Conservation (phyloP, 495 filamentous ascomycete species). For the Bacidia rubella region DNA sequence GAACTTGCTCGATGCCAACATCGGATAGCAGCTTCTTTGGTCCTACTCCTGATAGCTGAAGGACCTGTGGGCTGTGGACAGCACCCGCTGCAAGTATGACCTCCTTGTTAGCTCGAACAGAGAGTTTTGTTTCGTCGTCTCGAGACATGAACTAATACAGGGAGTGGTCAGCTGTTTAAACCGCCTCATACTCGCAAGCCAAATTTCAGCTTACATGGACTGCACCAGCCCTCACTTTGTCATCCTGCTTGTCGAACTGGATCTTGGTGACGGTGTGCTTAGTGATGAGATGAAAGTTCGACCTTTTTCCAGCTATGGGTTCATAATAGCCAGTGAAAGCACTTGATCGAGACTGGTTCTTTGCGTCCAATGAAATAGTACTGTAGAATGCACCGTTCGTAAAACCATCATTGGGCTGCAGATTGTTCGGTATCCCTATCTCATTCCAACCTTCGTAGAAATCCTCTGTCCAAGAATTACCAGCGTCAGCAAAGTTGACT, state of each 20-base stretch:
- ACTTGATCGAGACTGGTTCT: not conserved
- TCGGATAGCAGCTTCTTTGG: constrained; percentile 25
- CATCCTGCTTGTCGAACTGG: not conserved
- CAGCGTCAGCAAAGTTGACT: no score
- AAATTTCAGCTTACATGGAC: no score
- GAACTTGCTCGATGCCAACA: constrained; percentile 27
- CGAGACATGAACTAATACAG: not conserved
- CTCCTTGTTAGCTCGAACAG: constrained; percentile 32
- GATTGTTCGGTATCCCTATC: not conserved
- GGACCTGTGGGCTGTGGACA: constrained; percentile 43
- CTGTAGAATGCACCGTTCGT: not conserved
- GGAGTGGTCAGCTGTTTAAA: not conserved
- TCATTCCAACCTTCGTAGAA: not conserved
- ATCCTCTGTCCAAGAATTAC: not conserved
- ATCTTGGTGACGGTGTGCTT: not conserved
- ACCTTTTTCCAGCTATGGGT: not conserved
- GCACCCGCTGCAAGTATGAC: constrained; percentile 43
- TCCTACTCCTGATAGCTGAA: constrained; percentile 35
- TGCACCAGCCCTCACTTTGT: no score
- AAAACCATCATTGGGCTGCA: not conserved
- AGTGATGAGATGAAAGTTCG: not conserved
- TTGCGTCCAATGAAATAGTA: not conserved
- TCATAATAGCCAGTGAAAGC: not conserved
- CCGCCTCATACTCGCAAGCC: no score
- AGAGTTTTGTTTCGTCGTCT: not conserved